Evolutionary conservation across 208 protist genomes (phyloP), one percentile per base, ranked within the genome.

Genomic region (Crithidia brevicula): DNA sequence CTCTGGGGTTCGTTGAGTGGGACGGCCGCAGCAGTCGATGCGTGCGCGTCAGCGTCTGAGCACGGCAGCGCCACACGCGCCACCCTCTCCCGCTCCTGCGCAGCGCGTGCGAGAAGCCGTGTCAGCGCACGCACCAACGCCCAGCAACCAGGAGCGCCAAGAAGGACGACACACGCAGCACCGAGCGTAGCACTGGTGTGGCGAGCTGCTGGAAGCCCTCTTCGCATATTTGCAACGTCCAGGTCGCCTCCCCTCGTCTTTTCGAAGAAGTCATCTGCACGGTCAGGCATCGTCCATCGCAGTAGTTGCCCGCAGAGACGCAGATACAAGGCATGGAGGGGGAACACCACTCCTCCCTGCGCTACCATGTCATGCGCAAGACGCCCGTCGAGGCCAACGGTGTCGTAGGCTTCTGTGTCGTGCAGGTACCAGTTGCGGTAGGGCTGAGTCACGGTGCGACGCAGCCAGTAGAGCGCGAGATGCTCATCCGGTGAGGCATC

Each of bases 301-400:
- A 74, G 49, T 62, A 43, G 72, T 47, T 30, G 30, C 33, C 47
- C 72, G 8, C 43, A 58, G 31, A 74, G 30, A 30, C 50, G 73
- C 30, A 89, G 65, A 47, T 89, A 89, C 13, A 77, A 0, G 10
- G 65, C 77, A 58, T 85, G 83, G 4, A 86, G 43, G 0, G 83
- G 83, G n/a, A 75, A 54, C 4, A 83, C 34, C 3, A 86, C 31
- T 18, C 54, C 65, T 5, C 83, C 83, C 20, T 75, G 30, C 16
- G 22, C 15, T 33, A 72, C 63, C 4, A 57, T 47, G 0, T 13
- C 34, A 15, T 52, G 23, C 0, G 66, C 46, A 6, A 86, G 69
- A 2, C 67, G 57, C 1, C 20, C 27, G 13, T 30, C 23, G 10
- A 20, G 25, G 16, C 47, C 20, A 13, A 60, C 56, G 13, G 42